Conservation (phyloP, 2,329 filamentous ascomycete species). For the Aspergillus sp. region DNA sequence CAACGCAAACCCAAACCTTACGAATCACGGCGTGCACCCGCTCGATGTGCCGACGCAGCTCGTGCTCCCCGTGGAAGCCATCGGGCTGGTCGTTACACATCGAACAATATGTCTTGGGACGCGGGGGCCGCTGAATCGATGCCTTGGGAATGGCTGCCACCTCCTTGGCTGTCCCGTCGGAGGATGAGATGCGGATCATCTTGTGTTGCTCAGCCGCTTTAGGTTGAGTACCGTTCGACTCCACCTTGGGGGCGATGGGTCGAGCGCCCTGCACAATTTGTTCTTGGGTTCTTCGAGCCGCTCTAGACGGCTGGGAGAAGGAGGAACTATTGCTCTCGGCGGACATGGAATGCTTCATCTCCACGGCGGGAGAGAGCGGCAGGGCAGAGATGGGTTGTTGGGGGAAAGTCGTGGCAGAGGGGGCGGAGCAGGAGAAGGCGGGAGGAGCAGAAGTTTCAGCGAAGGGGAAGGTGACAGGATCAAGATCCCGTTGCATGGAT, state of each 20-base stretch:
- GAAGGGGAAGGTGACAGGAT: slow-evolving; percentile 31
- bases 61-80: slow-evolving; percentile 84
- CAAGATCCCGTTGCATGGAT: slow-evolving; percentile 16
- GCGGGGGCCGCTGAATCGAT: slow-evolving; percentile 63
- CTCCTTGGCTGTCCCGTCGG: slow-evolving; percentile 55
- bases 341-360: slow-evolving; percentile 54
- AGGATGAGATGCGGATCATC: slow-evolving; percentile 53
- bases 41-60: slow-evolving; percentile 67
- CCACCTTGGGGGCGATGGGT: slow-evolving; percentile 51
- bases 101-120: slow-evolving; percentile 69
- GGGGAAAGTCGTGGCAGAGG: slow-evolving; percentile 31
- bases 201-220: slow-evolving; percentile 41
- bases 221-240: slow-evolving; percentile 31
- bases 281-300: slow-evolving; percentile 48
- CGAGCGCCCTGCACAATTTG: slow-evolving; percentile 49
- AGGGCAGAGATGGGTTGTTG: slow-evolving; percentile 28
- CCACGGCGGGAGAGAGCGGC: slow-evolving; percentile 42
- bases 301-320: slow-evolving; percentile 45
- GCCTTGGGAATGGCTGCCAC: slow-evolving; percentile 56
- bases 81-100: slow-evolving; percentile 70
- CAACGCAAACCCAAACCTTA: slow-evolving; percentile 64
- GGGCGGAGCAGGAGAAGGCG: slow-evolving; percentile 38
- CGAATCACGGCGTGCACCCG: slow-evolving; percentile 63
- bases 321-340: slow-evolving; percentile 47
- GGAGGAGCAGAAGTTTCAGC: slow-evolving; percentile 28